A percentile compares a stretch with the other conserved stretches of the same genome.
Evolutionary conservation across 2,329 filamentous ascomycete genomes (phyloP).

Genomic region (Rhynchosporium agropyri): DNA sequence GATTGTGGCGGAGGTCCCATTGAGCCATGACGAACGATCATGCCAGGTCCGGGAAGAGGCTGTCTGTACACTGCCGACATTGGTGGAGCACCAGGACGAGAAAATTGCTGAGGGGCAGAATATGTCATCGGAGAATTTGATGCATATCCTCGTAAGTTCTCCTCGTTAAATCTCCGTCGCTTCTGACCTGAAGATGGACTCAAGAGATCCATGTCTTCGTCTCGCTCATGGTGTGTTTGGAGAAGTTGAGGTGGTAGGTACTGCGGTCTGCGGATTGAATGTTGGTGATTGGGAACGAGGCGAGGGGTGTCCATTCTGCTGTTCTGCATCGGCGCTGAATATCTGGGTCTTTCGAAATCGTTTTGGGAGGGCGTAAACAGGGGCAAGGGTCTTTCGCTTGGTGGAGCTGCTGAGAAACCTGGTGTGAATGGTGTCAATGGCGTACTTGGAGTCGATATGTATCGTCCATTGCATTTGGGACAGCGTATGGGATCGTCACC

Average conservation of each 20-base stretch:
- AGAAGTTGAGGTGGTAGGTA: constrained; percentile 36
- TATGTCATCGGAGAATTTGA: constrained; percentile 45
- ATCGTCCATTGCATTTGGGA: constrained; percentile 67
- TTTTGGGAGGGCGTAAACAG: constrained; percentile 31
- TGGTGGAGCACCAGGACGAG: constrained; percentile 33
- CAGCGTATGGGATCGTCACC: constrained; percentile 61
- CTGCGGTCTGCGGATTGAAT: constrained; percentile 31
- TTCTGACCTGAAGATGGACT: constrained; percentile 60
- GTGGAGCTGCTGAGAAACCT: constrained; percentile 26
- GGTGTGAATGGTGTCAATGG: constrained; percentile 40
- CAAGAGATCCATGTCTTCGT: constrained; percentile 46
- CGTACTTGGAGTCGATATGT: constrained; percentile 42
- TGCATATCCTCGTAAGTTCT: constrained; percentile 45
- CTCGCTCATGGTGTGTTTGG: constrained; percentile 40
- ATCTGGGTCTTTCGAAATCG: constrained; percentile 32
- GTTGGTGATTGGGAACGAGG: constrained; percentile 28
- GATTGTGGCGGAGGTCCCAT: constrained; percentile 41
- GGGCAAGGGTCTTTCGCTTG: constrained; percentile 31
- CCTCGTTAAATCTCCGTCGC: constrained; percentile 60
- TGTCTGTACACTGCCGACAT: constrained; percentile 45
- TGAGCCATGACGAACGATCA: constrained; percentile 26
- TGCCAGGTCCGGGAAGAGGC: constrained; percentile 41
- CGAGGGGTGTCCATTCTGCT: constrained; percentile 38
- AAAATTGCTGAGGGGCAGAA: constrained; percentile 35
- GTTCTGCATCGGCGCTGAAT: constrained; percentile 33